These are phyloP conservation scores for Penicillium flavigenum DNA, from an alignment of 495 filamentous ascomycete species.

Conservation along the genomic window DNA sequence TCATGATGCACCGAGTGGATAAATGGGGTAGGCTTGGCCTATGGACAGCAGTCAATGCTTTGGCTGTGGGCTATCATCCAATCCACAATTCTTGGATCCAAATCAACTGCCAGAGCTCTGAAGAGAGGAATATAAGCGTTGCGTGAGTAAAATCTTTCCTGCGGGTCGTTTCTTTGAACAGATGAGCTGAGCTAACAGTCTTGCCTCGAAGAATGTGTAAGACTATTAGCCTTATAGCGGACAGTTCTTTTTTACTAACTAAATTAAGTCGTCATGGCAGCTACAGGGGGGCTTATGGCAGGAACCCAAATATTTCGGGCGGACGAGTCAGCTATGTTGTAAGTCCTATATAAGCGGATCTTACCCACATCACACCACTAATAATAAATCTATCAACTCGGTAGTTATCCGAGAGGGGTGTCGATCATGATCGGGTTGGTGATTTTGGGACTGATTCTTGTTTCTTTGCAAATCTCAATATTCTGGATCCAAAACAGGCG, in stretches of 20 bases:
- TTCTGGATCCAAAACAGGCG: neutral
- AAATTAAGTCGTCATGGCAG: slow-evolving; percentile 29
- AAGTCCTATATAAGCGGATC: neutral
- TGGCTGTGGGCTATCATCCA: slow-evolving; percentile 38
- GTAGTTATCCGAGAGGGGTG: slow-evolving; percentile 26
- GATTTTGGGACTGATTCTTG: slow-evolving; percentile 16
- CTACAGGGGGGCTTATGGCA: slow-evolving; percentile 32
- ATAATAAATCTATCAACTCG: neutral
- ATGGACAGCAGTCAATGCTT: slow-evolving; percentile 33
- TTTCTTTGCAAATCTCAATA: neutral
- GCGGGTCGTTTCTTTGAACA: neutral
- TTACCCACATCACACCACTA: neutral
- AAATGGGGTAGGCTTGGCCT: slow-evolving; percentile 31
- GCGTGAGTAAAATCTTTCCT: slow-evolving; percentile 23
- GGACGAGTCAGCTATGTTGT: slow-evolving; percentile 22
- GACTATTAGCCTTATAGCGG: neutral
- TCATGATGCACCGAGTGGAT: slow-evolving; percentile 14
- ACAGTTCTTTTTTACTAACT: slow-evolving; percentile 5
- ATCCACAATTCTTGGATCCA: slow-evolving; percentile 41
- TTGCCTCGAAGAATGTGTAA: slow-evolving; percentile 30
- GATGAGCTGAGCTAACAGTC: slow-evolving; percentile 1
- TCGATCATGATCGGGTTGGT: slow-evolving; percentile 29
- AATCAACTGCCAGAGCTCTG: slow-evolving; percentile 26
- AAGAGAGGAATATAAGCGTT: slow-evolving; percentile 33
- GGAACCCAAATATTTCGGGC: slow-evolving; percentile 34